A percentile compares a stretch with the other conserved stretches of the same genome.
These are phyloP conservation scores for Fraxinus quadrangulata DNA, from an alignment of 257 asterid species.

Conservation along the genomic window DNA sequence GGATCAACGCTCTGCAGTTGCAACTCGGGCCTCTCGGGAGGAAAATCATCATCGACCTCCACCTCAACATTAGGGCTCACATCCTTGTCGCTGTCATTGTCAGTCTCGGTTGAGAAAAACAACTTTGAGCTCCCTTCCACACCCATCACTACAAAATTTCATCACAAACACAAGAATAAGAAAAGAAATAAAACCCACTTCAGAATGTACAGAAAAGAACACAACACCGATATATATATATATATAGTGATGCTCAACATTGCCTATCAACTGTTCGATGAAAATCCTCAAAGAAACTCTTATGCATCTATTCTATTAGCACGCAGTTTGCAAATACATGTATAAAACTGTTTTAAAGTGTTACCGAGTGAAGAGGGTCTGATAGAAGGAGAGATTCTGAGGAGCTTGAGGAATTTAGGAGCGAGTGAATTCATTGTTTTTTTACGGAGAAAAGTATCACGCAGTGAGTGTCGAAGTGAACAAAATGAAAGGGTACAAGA, in stretches of 20 bases:
- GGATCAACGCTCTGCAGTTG: conserved; percentile 88
- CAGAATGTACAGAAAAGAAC: neutral
- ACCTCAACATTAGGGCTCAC: conserved; percentile 21
- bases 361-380: conserved; percentile 41
- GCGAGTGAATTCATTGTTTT: conserved; percentile 48
- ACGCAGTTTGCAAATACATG: neutral
- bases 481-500: conserved; percentile 23
- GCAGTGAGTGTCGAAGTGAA: neutral
- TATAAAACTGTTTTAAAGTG: neutral
- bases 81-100: conserved; percentile 34
- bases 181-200: neutral
- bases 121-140: conserved; percentile 47
- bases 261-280: conserved; percentile 26
- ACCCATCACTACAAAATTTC: conserved; percentile 40
- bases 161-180: neutral
- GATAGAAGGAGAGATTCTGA: conserved; percentile 35
- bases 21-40: conserved; percentile 60
- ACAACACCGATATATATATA: neutral
- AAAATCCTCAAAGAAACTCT: conserved; percentile 23
- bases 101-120: conserved; percentile 59
- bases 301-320: neutral
- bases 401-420: conserved; percentile 40
- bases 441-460: neutral
- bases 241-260: neutral
- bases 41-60: conserved; percentile 58